phyloP scores from a whole-genome alignment of 208 protist genomes.

The Vickermania spadyakhi region DNA sequence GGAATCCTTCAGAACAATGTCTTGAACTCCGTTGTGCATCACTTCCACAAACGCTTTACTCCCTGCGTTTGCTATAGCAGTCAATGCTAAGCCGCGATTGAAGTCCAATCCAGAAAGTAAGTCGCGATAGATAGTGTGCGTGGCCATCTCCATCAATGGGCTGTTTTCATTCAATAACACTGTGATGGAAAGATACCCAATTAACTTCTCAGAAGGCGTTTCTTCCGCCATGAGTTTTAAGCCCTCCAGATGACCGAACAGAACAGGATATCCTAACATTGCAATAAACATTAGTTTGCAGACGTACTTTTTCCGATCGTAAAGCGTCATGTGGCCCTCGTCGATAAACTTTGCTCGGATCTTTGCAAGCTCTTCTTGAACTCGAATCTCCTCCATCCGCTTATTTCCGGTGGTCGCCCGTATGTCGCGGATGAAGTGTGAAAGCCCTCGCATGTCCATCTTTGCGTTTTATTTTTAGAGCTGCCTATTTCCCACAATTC shows the following conservation, averaged over 20 bases:
- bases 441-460: slow-evolving; percentile 96
- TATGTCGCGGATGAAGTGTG: slow-evolving; percentile 95
- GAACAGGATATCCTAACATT: slow-evolving; percentile 98
- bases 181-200: slow-evolving; percentile 95
- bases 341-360: slow-evolving; percentile 97
- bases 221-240: slow-evolving; percentile 94
- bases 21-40: slow-evolving; percentile 91
- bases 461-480: no score
- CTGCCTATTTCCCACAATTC: no score
- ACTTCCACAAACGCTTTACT: slow-evolving; percentile 97
- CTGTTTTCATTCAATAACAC: slow-evolving; percentile 97
- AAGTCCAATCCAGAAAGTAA: slow-evolving; percentile 89
- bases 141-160: slow-evolving; percentile 96
- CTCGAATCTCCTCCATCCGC: slow-evolving; percentile 92
- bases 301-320: slow-evolving; percentile 99
- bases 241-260: slow-evolving; percentile 99
- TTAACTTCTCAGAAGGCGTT: slow-evolving; percentile 96
- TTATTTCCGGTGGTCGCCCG: slow-evolving; percentile 85
- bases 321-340: slow-evolving; percentile 72
- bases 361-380: slow-evolving; percentile 99
- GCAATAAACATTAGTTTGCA: slow-evolving; percentile 99
- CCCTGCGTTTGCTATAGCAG: slow-evolving; percentile 96
- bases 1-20: slow-evolving; percentile 83
- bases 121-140: slow-evolving; percentile 96
- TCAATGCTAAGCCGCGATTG: slow-evolving; percentile 93